These are phyloP conservation scores for Hymenoscyphus fraxineus DNA, from an alignment of 2,329 filamentous ascomycete genomes.

Conservation along the genomic window DNA sequence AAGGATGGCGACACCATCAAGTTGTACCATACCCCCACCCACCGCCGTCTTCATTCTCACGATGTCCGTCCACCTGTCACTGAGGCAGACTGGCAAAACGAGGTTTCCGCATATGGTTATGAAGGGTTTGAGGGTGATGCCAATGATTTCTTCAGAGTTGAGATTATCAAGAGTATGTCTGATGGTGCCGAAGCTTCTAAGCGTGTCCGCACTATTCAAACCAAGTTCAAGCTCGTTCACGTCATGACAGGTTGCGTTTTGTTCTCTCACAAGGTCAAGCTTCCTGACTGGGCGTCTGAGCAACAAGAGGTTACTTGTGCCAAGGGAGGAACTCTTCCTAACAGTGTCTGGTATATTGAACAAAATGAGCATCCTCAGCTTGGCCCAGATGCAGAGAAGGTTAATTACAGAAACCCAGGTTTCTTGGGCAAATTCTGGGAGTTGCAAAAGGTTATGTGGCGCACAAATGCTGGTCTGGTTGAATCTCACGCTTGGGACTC, in stretches of 20 bases:
- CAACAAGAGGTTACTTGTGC: constrained; percentile 99
- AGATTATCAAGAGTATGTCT: constrained; percentile 90
- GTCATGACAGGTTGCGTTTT: constrained; percentile 94
- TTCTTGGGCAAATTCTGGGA: constrained; percentile 99
- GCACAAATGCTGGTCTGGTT: constrained; percentile 90
- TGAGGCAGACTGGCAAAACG: constrained; percentile 91
- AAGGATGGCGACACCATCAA: constrained; percentile 76
- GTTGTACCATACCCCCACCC: constrained; percentile 78
- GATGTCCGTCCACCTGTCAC: constrained; percentile 84
- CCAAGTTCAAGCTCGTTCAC: constrained; percentile 93
- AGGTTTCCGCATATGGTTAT: constrained; percentile 95
- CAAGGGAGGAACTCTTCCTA: constrained; percentile 83
- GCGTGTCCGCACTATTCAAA: constrained; percentile 86
- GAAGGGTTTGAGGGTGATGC: constrained; percentile 96
- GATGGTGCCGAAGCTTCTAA: constrained; percentile 74
- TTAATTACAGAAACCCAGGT: constrained; percentile 91
- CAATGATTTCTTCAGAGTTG: constrained; percentile 91
- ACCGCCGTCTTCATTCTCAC: constrained; percentile 91
- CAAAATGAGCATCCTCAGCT: constrained; percentile 81
- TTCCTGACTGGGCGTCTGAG: constrained; percentile 95
- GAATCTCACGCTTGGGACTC: constrained; percentile 99
- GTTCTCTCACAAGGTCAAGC: constrained; percentile 98
- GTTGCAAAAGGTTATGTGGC: constrained; percentile 98
- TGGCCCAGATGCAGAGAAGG: constrained; percentile 74
- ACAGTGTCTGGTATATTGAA: constrained; percentile 97